Percentiles rank a stretch among this genome's conserved stretches.
Evolutionary conservation across 2,329 filamentous ascomycete species (phyloP).

Genomic region (Cladosporium oxysporum): DNA sequence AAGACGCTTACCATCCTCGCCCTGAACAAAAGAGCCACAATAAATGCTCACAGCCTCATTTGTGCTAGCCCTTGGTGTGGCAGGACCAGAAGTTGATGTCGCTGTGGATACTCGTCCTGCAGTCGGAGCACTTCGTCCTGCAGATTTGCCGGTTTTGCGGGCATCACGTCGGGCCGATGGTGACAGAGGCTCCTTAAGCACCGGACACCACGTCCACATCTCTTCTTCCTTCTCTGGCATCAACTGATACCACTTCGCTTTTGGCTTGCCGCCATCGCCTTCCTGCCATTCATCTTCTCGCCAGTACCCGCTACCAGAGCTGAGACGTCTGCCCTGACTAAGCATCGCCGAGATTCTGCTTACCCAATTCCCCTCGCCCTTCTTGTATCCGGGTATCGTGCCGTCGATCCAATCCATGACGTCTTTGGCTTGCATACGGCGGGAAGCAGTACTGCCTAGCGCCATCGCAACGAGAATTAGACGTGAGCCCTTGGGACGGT

Average conservation of each 20-base stretch:
- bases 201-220: conserved; percentile 31
- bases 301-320: conserved; percentile 6
- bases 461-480: conserved; percentile 35
- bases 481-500: conserved; percentile 28
- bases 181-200: conserved; percentile 25
- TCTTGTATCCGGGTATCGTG: conserved; percentile 32
- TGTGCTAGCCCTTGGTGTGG: conserved; percentile 14
- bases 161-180: not conserved
- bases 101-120: not conserved
- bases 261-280: conserved; percentile 15
- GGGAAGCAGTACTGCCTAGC: conserved; percentile 27
- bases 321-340: conserved; percentile 12
- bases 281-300: conserved; percentile 19
- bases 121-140: not conserved
- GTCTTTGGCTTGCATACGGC: conserved; percentile 26
- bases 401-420: conserved; percentile 33
- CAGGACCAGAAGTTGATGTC: not conserved
- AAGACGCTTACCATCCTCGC: not conserved
- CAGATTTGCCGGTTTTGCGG: not conserved
- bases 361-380: conserved; percentile 25
- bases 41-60: conserved; percentile 2
- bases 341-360: conserved; percentile 5
- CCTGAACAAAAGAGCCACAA: not conserved
- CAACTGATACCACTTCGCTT: conserved; percentile 25
- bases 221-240: conserved; percentile 25